Conservation (phyloP, 768 basidiomycete species). For the Rhodotorula kratochvilovae region DNA sequence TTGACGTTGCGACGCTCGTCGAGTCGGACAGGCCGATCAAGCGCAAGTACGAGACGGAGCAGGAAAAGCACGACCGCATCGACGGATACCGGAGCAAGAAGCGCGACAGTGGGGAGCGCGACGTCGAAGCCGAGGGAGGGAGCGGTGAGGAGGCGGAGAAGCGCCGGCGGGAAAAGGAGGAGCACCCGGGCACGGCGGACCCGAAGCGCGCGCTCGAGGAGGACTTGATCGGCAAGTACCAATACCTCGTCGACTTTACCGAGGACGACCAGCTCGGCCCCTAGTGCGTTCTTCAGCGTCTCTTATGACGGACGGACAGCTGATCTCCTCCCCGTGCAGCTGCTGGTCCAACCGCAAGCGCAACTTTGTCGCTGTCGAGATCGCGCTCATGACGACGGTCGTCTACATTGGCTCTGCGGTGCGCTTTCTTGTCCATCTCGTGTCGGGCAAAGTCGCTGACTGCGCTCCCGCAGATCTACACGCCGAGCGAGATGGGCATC, state of each 20-base stretch:
- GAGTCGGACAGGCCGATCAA: neutral
- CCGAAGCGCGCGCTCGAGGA: constrained; percentile 21
- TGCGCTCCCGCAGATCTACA: constrained; percentile 22
- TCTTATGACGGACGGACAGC: neutral
- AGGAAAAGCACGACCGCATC: constrained; percentile 19
- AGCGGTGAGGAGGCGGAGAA: constrained; percentile 7
- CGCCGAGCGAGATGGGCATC: constrained; percentile 26
- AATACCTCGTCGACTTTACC: constrained; percentile 30
- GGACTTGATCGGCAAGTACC: constrained; percentile 22
- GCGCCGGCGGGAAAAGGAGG: neutral
- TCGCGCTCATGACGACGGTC: constrained; percentile 27
- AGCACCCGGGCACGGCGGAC: constrained; percentile 26
- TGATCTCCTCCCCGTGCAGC: neutral
- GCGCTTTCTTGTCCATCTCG: neutral
- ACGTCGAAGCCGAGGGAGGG: neutral
- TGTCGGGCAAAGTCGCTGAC: neutral
- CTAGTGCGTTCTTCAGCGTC: neutral
- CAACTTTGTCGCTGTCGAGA: constrained; percentile 6
- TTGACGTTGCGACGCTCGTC: constrained; percentile 16
- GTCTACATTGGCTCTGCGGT: constrained; percentile 43
- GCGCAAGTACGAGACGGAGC: constrained; percentile 7
- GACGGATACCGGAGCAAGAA: constrained; percentile 1
- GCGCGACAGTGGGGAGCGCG: neutral
- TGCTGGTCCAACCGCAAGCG: constrained; percentile 26
- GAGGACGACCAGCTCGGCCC: constrained; percentile 31